Base-by-base conservation (phyloP, 1,284 basidiomycete genomes). In the Caloboletus firmus region DNA sequence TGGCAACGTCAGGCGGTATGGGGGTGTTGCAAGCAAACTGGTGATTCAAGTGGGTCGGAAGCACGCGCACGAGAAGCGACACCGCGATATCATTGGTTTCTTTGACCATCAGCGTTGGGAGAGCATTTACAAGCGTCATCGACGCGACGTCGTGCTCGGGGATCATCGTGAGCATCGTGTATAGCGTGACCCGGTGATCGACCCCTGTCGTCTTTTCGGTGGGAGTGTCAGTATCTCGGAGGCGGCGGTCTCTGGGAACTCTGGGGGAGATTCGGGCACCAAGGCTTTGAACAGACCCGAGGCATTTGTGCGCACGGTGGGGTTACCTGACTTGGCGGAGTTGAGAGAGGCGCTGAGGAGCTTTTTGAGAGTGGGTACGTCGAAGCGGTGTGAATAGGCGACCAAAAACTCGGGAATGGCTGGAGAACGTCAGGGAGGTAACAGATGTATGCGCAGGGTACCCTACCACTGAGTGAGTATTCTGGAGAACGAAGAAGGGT, bases 131-230 rank as follows among this genome's bases (percentile, higher is more conserved):
- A 15, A 93, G 72, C 0, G 74, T 65, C 3, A 69, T 51, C 1
- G 91, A 92, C 2, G 82, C 75, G 0, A 65, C 62, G 3, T 73
- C 59, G 3, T 82, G 79, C 1, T 86, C 78, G 2, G 76, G 72
- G 5, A 95, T 59, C 34, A 67, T 71, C 4, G 78, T 71, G 2
- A 93, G 77, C 83, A 97, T 92, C 9, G 81, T 80, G 71, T 91
- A 94, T 11, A 98, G 75, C 0, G 87, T 78, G 7, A 85, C 72
- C n/a, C 94, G 86, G 67, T 98, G 93, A 56, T 95, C 94, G 4
- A 90, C 81, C 2, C 91, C 91, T 0, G 86, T 76, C 0, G 92
- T 91, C 75, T 96, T 98, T 31, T 92, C 89, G 0, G 87, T 5
- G 92, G 89, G 0, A 93, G 78, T 15, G 76, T 74, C 13, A 94